Percentiles rank a stretch among this genome's conserved stretches.
phyloP scores from a whole-genome alignment of 345 rosid species.

The Iberis pinnata region DNA sequence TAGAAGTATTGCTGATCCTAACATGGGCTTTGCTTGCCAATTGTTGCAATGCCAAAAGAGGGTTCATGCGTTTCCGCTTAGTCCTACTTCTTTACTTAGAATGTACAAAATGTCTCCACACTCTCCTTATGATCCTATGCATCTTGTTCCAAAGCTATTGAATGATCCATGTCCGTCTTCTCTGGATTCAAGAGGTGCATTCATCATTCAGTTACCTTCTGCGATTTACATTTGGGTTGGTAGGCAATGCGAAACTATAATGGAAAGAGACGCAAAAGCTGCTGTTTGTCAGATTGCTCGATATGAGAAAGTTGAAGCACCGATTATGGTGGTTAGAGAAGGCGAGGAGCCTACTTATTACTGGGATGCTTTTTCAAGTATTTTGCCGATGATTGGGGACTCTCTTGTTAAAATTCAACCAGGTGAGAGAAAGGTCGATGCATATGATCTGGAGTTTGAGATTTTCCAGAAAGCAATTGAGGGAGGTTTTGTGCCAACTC shows the following conservation, averaged over 20 bases:
- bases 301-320: slow-evolving; percentile 82
- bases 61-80: slow-evolving; percentile 93
- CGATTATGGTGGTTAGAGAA: slow-evolving; percentile 59
- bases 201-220: slow-evolving; percentile 79
- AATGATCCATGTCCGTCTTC: slow-evolving; percentile 73
- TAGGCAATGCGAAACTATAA: slow-evolving; percentile 61
- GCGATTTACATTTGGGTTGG: slow-evolving; percentile 94
- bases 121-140: slow-evolving; percentile 96
- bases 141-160: slow-evolving; percentile 91
- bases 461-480: slow-evolving; percentile 70
- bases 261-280: slow-evolving; percentile 97
- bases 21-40: slow-evolving; percentile 99
- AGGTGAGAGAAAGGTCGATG: slow-evolving; percentile 65
- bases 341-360: slow-evolving; percentile 81
- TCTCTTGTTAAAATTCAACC: slow-evolving; percentile 36
- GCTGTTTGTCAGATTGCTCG: slow-evolving; percentile 92
- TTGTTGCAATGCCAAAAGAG: slow-evolving; percentile 94
- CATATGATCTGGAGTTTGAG: slow-evolving; percentile 87
- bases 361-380: slow-evolving; percentile 78
- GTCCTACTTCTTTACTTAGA: slow-evolving; percentile 91
- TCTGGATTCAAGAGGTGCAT: slow-evolving; percentile 96
- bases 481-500: slow-evolving; percentile 92
- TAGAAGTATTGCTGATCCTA: slow-evolving; percentile 96
- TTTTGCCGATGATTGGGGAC: slow-evolving; percentile 57
- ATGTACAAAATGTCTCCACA: slow-evolving; percentile 92